Evolutionary conservation across 345 rosid species (phyloP), one percentile per base, ranked within the genome.

Genomic region (Populus simonii): DNA sequence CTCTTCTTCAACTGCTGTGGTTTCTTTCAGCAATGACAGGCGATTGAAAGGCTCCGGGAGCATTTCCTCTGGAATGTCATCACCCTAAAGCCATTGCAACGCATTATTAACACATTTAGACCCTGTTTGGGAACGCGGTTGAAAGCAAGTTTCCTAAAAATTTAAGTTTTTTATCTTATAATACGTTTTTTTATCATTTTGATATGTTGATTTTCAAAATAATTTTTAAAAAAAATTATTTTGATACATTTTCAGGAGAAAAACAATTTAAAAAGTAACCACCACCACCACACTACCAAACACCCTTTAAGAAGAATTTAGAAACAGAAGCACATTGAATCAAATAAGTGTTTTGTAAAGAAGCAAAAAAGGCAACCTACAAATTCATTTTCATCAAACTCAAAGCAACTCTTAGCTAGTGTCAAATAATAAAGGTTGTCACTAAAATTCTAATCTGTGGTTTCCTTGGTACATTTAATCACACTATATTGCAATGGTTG

Each of bases 1-100:
- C 74, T 81, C 81, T 33, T 72, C 74, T 66, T 49, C 74, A 76
- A 51, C 45, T 29, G 45, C 69, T 33, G 12, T 66, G 36, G 47
- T 49, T 68, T 62, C 74, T 1, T 27, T 18, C 10, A 78, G 49
- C 31, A 62, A 59, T 27, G 80, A 27, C 20, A 53, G 6, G 38
- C 59, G 75, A 78, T 84, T 87, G 83, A 86, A 96, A 3, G 93
- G 90, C 80, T 89, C 96, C 2, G 97, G 98, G 66, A 96, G 89
- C 17, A 81, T 76, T 38, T 84, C 96, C 76, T 88, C 90, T 1
- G 97, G 99, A 82, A 96, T 80, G 66, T 90, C 94, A 76, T 85
- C 97, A 72, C 86, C 92, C 98, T 94, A 85, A 70, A 67, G 27
- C 15, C 77, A 74, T 12, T 3, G n/a, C 43, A 63, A 78, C 20